Evolutionary conservation across 2,329 filamentous ascomycete species (phyloP).

Genomic region (Xylariaceae sp.): DNA sequence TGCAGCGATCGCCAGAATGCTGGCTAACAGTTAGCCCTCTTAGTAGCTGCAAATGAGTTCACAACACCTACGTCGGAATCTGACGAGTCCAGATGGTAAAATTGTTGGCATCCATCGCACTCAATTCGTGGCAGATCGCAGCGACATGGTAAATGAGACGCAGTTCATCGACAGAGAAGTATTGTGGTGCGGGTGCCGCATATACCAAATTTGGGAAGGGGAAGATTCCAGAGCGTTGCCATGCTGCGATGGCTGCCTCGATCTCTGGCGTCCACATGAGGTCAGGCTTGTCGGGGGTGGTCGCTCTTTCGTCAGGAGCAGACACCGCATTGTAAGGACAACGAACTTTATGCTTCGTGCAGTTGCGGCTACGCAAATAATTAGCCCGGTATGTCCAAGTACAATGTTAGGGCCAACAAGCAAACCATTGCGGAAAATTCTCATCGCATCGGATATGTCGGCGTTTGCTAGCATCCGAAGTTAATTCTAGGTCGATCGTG

Average conservation of each 20-base stretch:
- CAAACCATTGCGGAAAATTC: constrained; percentile 93
- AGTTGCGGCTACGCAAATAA: constrained; percentile 72
- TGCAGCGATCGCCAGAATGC: constrained; percentile 77
- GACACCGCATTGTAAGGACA: constrained; percentile 95
- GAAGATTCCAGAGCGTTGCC: constrained; percentile 79
- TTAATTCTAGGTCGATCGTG: constrained; percentile 14
- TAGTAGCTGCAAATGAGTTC: neutral
- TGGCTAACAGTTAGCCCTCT: constrained; percentile 37
- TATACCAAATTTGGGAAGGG: constrained; percentile 81
- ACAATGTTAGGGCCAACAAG: constrained; percentile 27
- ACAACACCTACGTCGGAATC: constrained; percentile 72
- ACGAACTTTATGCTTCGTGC: constrained; percentile 96
- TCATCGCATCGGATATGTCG: constrained; percentile 98
- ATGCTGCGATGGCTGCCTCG: constrained; percentile 73
- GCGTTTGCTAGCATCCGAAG: constrained; percentile 58
- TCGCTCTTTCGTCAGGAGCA: constrained; percentile 58
- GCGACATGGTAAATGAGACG: constrained; percentile 88
- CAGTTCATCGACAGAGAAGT: constrained; percentile 72
- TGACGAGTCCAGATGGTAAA: constrained; percentile 91
- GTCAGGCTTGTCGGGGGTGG: constrained; percentile 59
- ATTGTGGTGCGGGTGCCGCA: constrained; percentile 67
- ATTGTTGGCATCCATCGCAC: constrained; percentile 69
- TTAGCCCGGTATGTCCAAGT: constrained; percentile 13
- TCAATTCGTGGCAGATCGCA: constrained; percentile 78
- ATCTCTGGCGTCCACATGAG: constrained; percentile 85